Percentiles rank a stretch among this genome's conserved stretches.
Evolutionary conservation across 2,329 filamentous ascomycete species (phyloP).

Genomic region (Pseudodiploospora longispora): DNA sequence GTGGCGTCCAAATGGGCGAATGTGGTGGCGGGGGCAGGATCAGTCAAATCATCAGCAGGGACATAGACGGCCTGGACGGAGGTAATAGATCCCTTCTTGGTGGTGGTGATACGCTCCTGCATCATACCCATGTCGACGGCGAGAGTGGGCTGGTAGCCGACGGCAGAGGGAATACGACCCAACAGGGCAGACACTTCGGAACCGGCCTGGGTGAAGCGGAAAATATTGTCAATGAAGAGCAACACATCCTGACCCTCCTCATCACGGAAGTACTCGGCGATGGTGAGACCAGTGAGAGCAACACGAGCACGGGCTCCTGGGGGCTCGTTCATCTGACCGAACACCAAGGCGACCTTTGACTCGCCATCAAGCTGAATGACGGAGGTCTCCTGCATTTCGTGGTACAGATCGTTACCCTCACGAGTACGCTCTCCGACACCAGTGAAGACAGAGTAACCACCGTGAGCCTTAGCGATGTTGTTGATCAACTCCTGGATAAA

Average conservation of each 20-base stretch:
- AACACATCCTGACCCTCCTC: constrained; percentile 85
- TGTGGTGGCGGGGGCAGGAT: constrained; percentile 97
- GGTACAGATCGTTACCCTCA: constrained; percentile 99
- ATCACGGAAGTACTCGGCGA: constrained; percentile 77
- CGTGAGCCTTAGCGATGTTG: constrained; percentile 99
- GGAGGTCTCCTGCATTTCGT: constrained; percentile 99
- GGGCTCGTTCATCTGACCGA: constrained; percentile 99
- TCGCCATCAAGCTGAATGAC: constrained; percentile 99
- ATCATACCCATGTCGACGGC: constrained; percentile 98
- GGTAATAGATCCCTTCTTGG: constrained; percentile 98
- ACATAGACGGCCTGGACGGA: constrained; percentile 99
- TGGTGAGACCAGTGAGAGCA: constrained; percentile 79
- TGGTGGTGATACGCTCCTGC: constrained; percentile 99
- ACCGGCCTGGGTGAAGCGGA: constrained; percentile 99
- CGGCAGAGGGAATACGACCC: constrained; percentile 98
- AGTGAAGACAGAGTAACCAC: constrained; percentile 99
- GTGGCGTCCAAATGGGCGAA: constrained; percentile 99
- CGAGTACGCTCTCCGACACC: constrained; percentile 99
- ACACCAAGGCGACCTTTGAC: constrained; percentile 98
- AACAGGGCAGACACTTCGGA: constrained; percentile 99
- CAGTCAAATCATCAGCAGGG: constrained; percentile 99
- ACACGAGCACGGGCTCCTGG: constrained; percentile 99
- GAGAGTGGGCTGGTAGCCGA: constrained; percentile 99
- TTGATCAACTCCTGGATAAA: constrained; percentile 99
- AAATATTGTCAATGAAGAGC: constrained; percentile 99